Evolutionary conservation across 768 basidiomycete species (phyloP), one percentile per base, ranked within the genome.

Genomic region (Suillus sp.): DNA sequence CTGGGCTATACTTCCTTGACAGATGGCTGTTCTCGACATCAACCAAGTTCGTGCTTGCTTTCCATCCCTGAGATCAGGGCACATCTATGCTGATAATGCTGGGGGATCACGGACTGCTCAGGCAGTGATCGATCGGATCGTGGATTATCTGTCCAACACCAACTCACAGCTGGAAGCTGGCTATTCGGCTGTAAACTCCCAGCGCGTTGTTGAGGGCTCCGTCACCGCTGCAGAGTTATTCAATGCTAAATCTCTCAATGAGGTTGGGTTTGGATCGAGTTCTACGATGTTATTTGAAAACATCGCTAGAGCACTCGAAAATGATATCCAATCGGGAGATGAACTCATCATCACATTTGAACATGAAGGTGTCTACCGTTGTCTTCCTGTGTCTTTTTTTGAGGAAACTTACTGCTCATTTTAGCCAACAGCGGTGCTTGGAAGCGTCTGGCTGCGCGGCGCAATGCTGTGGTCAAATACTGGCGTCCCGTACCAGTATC

Each of bases 321-420:
- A 66, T 0, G 81, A 81, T 60, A 79, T 92, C 30, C 70, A 80
- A 38, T 64, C 75, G 1, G 88, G 84, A 4, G 91, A 92, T 62
- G 91, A 92, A 73, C 85, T 93, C 61, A 86, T 94, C 61, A 71
- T 92, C n/a, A 89, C 87, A 0, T 85, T 83, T 1, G 92, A 93
- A 71, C 92, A 94, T 66, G 91, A 94, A 80, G 86, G 90, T 91
- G 37, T 30, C 78, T 57, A 10, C 6, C 18, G 11, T 13, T 11
- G 18, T 57, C 10, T 62, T 6, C 9, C 5, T 13, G 25, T 40
- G 25, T 10, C 27, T 64, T 25, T 25, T 53, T 38, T 43, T 45
- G 51, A 20, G 9, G 2, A 25, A 11, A 9, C 20, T 5, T 2
- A 18, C 27, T 43, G 30, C 40, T 57, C 27, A 57, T 57, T 25